A percentile compares a stretch with the other conserved stretches of the same genome.
These are phyloP conservation scores for Coccomyxa subellipsoidea DNA, from an alignment of 163 green algal species.

Conservation along the genomic window DNA sequence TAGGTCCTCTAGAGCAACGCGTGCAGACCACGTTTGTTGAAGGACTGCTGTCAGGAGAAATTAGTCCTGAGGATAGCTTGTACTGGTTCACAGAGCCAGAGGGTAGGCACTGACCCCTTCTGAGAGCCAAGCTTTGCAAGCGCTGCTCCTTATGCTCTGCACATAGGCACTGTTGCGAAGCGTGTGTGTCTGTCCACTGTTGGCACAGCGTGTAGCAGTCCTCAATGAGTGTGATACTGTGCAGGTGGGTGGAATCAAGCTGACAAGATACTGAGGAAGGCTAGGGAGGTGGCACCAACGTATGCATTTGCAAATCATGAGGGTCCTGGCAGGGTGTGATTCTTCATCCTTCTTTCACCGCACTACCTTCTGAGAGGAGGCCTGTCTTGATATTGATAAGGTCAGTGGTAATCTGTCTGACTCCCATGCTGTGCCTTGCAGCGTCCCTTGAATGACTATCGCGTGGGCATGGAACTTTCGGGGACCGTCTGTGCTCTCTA, in stretches of 20 bases:
- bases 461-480: conserved; percentile 22
- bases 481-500: conserved; percentile 28
- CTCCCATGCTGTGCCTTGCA: not conserved
- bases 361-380: too few species aligned
- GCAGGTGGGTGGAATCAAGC: conserved; percentile 28
- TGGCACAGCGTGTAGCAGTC: too few species aligned
- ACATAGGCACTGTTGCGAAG: not conserved
- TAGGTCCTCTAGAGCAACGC: conserved; percentile 32
- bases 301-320: conserved; percentile 9
- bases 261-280: conserved; percentile 10
- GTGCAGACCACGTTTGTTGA: conserved; percentile 29
- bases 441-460: conserved; percentile 3
- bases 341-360: not conserved
- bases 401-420: too few species aligned
- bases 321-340: not conserved
- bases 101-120: conserved; percentile 19
- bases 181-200: too few species aligned
- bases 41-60: conserved; percentile 2
- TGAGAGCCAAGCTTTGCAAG: not conserved
- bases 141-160: not conserved
- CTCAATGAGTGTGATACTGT: not conserved
- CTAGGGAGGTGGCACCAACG: not conserved
- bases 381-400: too few species aligned
- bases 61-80: conserved; percentile 21
- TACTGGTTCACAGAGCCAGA: conserved; percentile 54